These are phyloP conservation scores for Tylopilus sp. DNA, from an alignment of 1,284 basidiomycete genomes.

Conservation along the genomic window DNA sequence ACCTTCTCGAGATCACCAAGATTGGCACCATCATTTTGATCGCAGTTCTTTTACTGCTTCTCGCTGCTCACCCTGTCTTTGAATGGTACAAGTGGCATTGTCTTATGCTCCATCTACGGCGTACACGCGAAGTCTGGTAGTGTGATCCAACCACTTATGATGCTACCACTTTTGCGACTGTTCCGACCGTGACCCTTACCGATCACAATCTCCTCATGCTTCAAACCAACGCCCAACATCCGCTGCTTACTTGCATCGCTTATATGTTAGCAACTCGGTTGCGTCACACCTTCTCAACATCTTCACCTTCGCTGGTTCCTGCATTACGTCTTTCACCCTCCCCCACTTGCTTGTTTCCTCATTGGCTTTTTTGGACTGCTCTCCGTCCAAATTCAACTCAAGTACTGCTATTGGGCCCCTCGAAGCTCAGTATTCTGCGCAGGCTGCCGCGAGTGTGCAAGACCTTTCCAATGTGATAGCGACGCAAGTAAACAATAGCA, in stretches of 20 bases:
- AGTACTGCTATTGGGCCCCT: conserved; percentile 80
- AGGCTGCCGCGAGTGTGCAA: conserved; percentile 68
- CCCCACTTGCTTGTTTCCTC: conserved; percentile 89
- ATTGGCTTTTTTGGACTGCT: conserved; percentile 93
- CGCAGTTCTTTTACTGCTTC: conserved; percentile 68
- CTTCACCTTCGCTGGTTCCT: conserved; percentile 83
- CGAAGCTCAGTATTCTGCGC: conserved; percentile 69
- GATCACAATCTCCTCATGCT: conserved; percentile 84
- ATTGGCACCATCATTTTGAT: conserved; percentile 82
- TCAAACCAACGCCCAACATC: conserved; percentile 73
- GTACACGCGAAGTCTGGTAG: conserved; percentile 79
- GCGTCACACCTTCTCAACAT: conserved; percentile 69
- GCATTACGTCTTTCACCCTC: conserved; percentile 91
- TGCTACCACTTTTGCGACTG: conserved; percentile 41
- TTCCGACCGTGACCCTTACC: conserved; percentile 69
- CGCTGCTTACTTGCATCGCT: conserved; percentile 73
- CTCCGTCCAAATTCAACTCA: conserved; percentile 89
- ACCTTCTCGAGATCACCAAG: conserved; percentile 80
- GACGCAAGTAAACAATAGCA: conserved; percentile 82
- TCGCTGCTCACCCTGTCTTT: conserved; percentile 72
- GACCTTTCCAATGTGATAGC: conserved; percentile 81
- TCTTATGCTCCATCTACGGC: conserved; percentile 71
- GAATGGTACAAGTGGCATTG: conserved; percentile 87
- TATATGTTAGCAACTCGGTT: conserved; percentile 63
- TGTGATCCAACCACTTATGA: conserved; percentile 73